A percentile compares a stretch with the other conserved stretches of the same genome.
Evolutionary conservation across 352 stramenopile species (phyloP).

Genomic region (Pythium insidiosum): DNA sequence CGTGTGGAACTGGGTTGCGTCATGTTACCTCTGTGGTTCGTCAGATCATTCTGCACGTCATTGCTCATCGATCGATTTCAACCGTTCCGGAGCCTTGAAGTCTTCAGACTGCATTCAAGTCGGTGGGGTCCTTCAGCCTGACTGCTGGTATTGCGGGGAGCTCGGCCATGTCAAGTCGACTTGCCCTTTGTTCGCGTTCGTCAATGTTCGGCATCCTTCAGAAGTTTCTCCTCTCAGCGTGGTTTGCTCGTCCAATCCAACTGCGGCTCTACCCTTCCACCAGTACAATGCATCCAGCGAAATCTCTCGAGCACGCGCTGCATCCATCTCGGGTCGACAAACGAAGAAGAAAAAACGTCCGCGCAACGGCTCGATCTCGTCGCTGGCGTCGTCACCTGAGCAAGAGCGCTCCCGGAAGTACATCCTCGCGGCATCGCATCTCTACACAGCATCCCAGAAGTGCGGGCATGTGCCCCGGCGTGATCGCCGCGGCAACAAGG

Average conservation of each 20-base stretch:
- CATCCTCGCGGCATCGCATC: slow-evolving; percentile 8
- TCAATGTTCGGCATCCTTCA: too few species aligned
- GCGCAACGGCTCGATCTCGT: slow-evolving; percentile 34
- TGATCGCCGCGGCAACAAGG: too few species aligned
- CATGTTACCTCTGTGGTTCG: slow-evolving; percentile 59
- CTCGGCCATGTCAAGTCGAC: slow-evolving; percentile 65
- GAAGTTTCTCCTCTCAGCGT: too few species aligned
- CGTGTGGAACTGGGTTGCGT: slow-evolving; percentile 34
- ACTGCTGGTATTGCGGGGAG: slow-evolving; percentile 79
- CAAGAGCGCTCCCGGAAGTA: slow-evolving; percentile 15
- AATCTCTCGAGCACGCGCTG: too few species aligned
- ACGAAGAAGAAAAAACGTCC: slow-evolving; percentile 69
- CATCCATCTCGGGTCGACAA: too few species aligned
- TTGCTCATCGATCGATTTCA: slow-evolving; percentile 34
- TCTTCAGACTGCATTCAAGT: too few species aligned
- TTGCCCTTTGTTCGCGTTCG: slow-evolving; percentile 42
- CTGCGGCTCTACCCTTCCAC: too few species aligned
- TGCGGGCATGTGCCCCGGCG: slow-evolving; percentile 7
- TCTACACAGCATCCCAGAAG: slow-evolving; percentile 3
- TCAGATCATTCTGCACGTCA: slow-evolving; percentile 46
- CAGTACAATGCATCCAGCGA: too few species aligned
- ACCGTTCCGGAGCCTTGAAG: too few species aligned
- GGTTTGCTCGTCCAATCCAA: too few species aligned
- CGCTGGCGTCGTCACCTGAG: slow-evolving; percentile 19
- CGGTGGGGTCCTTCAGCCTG: too few species aligned